Evolutionary conservation across 176 grass and related monocot genomes (phyloP), one percentile per base, ranked within the genome.

Genomic region (Melocanna baccifera): DNA sequence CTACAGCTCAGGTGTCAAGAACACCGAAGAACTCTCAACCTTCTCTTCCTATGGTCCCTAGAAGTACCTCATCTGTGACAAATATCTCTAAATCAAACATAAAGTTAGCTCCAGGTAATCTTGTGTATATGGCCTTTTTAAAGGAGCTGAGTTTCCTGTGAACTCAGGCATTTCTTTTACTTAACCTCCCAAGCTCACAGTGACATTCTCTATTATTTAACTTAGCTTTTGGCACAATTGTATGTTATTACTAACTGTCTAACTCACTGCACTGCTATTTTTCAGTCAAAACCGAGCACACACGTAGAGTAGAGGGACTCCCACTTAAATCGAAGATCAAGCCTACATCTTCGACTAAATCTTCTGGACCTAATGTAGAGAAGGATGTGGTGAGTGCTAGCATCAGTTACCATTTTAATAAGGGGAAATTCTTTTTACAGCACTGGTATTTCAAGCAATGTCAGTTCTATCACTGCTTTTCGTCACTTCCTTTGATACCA

Each of bases 1-100:
- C 72, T 76, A 86, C 79, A 82, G 50, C 36, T 90, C 87, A 79
- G 65, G 57, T 89, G 86, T 73, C 83, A 68, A 91, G 94, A 88
- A 69, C 73, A 37, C 85, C 89, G 0, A 88, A 73, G 26, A 92
- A 77, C 28, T 81, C 56, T 45, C 82, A 82, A 46, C 69, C 69
- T 91, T 87, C 82, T 77, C 32, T 86, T 83, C 68, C 87, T 39
- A 34, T 52, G 48, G 37, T 64, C 41, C 67, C 77, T 22, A 76
- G 83, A 84, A 86, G 62, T 93, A 83, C 25, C 30, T 76, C 78
- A 75, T 55, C 85, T 74, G 53, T 6, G 68, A 50, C 87, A 53
- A 81, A 67, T 76, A 50, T 78, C 56, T 68, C 62, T 6, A 91
- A 85, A 87, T 51, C 83, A 71, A 65, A 84, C 76, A 59, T 26